phyloP scores from a whole-genome alignment of 1,284 basidiomycete genomes.

The Peniophora sp. region DNA sequence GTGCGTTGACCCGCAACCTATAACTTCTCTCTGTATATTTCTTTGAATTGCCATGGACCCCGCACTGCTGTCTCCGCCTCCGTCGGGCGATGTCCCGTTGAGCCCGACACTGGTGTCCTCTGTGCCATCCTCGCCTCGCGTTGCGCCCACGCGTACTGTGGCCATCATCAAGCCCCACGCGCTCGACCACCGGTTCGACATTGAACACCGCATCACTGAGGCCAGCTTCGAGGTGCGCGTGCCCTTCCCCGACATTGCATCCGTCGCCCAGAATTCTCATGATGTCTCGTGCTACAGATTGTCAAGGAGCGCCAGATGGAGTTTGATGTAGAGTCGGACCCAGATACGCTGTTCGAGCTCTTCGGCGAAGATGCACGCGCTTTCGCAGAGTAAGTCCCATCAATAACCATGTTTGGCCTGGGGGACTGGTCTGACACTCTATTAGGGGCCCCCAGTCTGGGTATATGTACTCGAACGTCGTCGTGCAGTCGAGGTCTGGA shows the following conservation, averaged over 20 bases:
- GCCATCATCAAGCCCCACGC: conserved; percentile 76
- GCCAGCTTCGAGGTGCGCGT: conserved; percentile 65
- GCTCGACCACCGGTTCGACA: conserved; percentile 60
- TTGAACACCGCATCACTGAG: conserved; percentile 66
- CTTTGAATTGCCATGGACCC: not conserved
- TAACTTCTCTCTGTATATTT: not conserved
- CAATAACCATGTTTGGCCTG: not conserved
- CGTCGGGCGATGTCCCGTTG: conserved; percentile 5
- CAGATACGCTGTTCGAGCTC: conserved; percentile 65
- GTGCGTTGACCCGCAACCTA: not conserved
- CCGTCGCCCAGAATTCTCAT: not conserved
- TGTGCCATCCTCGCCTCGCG: conserved; percentile 13
- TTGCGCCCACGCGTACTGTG: conserved; percentile 51
- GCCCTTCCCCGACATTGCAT: not conserved
- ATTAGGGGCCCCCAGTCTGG: conserved; percentile 73
- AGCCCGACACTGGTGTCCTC: conserved; percentile 12
- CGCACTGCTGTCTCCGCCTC: conserved; percentile 13
- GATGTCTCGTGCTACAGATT: conserved; percentile 35
- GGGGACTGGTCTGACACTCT: conserved; percentile 1
- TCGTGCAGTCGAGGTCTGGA: conserved; percentile 69
- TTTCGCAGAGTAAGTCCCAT: conserved; percentile 57
- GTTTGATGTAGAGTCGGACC: conserved; percentile 71
- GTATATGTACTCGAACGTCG: conserved; percentile 77
- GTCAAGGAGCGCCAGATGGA: conserved; percentile 80
- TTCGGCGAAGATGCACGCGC: conserved; percentile 70